These are phyloP conservation scores for Colletotrichum aenigma DNA, from an alignment of 2,329 filamentous ascomycete genomes.

Conservation along the genomic window DNA sequence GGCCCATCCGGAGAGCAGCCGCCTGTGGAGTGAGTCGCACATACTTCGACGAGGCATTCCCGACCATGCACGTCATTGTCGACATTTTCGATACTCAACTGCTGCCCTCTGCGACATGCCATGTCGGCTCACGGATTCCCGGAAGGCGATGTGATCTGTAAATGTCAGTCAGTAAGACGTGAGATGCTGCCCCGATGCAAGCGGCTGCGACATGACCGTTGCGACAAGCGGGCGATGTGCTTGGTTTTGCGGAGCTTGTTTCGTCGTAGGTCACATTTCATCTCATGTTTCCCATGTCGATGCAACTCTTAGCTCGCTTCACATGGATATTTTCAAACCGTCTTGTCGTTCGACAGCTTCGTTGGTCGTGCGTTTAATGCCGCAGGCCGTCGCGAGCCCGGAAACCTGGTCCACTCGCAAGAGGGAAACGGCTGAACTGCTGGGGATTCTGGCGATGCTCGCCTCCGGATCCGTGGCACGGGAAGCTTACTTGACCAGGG, in stretches of 20 bases:
- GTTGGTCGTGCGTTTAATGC: slow-evolving; percentile 19
- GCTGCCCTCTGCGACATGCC: neutral
- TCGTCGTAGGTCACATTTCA: slow-evolving; percentile 10
- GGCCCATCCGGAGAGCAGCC: neutral
- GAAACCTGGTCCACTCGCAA: neutral
- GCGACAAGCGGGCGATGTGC: neutral
- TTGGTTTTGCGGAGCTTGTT: slow-evolving; percentile 6
- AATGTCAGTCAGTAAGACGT: neutral
- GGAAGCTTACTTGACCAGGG: slow-evolving; percentile 7
- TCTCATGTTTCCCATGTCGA: slow-evolving; percentile 9
- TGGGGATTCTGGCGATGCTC: neutral
- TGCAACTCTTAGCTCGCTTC: slow-evolving; percentile 13
- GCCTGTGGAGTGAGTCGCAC: neutral
- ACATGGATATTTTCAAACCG: slow-evolving; percentile 15
- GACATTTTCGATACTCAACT: neutral
- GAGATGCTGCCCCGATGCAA: neutral
- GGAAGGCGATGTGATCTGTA: neutral
- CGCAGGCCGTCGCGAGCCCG: slow-evolving; percentile 9
- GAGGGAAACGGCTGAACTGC: neutral
- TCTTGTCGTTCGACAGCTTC: slow-evolving; percentile 19
- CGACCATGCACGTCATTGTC: neutral
- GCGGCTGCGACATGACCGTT: neutral
- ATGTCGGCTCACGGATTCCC: neutral
- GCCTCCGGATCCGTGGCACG: neutral
- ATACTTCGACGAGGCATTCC: neutral